Evolutionary conservation across 2,329 filamentous ascomycete species (phyloP).

Genomic region (Aureobasidium sp.): DNA sequence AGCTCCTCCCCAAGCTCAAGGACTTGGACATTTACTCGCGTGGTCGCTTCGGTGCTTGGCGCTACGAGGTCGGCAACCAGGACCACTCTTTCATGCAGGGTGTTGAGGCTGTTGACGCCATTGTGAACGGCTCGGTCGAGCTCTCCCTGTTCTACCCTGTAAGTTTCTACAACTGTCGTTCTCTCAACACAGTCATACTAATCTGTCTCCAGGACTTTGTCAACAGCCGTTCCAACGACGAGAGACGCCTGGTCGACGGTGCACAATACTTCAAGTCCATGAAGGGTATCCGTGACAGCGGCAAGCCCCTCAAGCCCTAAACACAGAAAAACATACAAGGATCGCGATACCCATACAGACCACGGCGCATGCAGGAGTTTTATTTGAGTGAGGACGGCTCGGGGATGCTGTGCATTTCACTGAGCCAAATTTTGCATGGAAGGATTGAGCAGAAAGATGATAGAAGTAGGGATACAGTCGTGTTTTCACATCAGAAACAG

Average conservation of each 20-base stretch:
- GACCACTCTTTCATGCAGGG: slow-evolving; percentile 97
- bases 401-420: slow-evolving; percentile 1
- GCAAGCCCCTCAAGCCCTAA: slow-evolving; percentile 22
- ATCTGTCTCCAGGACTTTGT: slow-evolving; percentile 54
- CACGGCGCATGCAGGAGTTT: slow-evolving; percentile 16
- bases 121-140: slow-evolving; percentile 88
- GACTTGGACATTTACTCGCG: slow-evolving; percentile 88
- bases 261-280: slow-evolving; percentile 50
- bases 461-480: background rate
- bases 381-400: background rate
- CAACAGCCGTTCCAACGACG: slow-evolving; percentile 65
- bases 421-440: background rate
- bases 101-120: slow-evolving; percentile 86
- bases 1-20: slow-evolving; percentile 89
- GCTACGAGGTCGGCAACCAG: slow-evolving; percentile 95
- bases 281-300: slow-evolving; percentile 24
- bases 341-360: slow-evolving; percentile 8
- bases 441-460: background rate
- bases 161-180: slow-evolving; percentile 34
- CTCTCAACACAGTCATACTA: background rate
- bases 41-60: slow-evolving; percentile 95
- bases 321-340: background rate
- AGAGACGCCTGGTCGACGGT: slow-evolving; percentile 56
- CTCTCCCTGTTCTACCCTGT: slow-evolving; percentile 89
- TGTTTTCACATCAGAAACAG: background rate